A percentile compares a stretch with the other conserved stretches of the same genome.
Conservation (phyloP, 1,284 basidiomycete genomes). For the Leccinum fallax region DNA sequence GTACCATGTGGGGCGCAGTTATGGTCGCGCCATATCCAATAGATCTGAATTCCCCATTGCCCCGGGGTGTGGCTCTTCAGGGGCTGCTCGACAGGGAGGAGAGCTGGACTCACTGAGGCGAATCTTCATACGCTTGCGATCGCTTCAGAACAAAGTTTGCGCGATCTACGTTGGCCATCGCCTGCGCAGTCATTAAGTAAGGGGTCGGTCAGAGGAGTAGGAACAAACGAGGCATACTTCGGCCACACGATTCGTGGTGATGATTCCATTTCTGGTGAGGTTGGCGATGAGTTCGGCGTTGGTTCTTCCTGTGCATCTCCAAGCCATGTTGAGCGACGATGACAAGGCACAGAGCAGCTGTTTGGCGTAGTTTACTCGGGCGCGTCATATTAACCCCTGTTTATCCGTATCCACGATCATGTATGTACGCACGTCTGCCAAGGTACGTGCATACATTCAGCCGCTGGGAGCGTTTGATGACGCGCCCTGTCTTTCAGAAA, state of each 20-base stretch:
- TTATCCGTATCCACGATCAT: background rate
- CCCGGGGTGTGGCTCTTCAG: background rate
- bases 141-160: constrained; percentile 66
- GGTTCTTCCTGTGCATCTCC: constrained; percentile 70
- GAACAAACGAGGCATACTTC: constrained; percentile 38
- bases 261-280: constrained; percentile 55
- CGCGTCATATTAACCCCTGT: constrained; percentile 10
- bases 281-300: constrained; percentile 77
- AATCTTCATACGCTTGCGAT: constrained; percentile 71
- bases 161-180: constrained; percentile 75
- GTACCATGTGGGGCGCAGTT: constrained; percentile 88
- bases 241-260: constrained; percentile 54
- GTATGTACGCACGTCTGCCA: constrained; percentile 35
- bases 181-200: constrained; percentile 41
- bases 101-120: constrained; percentile 59
- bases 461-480: background rate
- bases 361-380: constrained; percentile 18
- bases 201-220: background rate
- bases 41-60: constrained; percentile 41
- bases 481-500: constrained; percentile 40
- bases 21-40: constrained; percentile 87
- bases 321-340: constrained; percentile 63
- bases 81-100: background rate
- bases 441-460: constrained; percentile 20
- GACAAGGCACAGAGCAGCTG: background rate